phyloP scores from a whole-genome alignment of 2,329 filamentous ascomycete species.

The Arthrobotrys pseudoclavata region DNA sequence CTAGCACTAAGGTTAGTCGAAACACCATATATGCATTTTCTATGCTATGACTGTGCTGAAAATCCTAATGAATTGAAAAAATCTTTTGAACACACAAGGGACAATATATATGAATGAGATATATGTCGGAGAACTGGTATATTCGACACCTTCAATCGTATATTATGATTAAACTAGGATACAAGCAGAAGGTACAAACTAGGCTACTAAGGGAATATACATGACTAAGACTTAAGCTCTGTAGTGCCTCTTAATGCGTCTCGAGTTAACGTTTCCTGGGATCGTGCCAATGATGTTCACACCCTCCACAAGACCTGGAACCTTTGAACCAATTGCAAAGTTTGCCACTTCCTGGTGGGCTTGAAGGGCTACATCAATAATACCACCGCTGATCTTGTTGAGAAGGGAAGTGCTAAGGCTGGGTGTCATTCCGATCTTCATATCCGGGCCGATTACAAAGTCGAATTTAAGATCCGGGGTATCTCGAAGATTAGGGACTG shows the following conservation, averaged over 20 bases:
- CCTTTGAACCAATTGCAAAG: not conserved
- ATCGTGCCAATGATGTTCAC: not conserved
- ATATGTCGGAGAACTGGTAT: too few species aligned
- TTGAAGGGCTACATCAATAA: not conserved
- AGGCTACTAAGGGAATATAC: too few species aligned
- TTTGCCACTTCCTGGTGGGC: not conserved
- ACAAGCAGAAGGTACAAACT: too few species aligned
- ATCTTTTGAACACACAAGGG: too few species aligned
- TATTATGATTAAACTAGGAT: too few species aligned
- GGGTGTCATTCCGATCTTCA: conserved; percentile 1
- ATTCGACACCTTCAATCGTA: too few species aligned
- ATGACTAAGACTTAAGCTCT: not conserved
- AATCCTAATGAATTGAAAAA: too few species aligned
- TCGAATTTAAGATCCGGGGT: conserved; percentile 5
- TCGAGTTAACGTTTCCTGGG: not conserved
- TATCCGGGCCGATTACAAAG: not conserved
- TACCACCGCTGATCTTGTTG: not conserved
- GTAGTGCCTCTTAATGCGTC: not conserved
- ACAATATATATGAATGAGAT: too few species aligned
- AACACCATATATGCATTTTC: too few species aligned
- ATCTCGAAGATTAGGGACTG: not conserved
- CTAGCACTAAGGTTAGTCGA: too few species aligned
- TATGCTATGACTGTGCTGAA: too few species aligned
- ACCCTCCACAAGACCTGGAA: conserved; percentile 3
- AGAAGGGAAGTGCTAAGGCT: not conserved